phyloP scores from a whole-genome alignment of 305 asterid species.

The Lippia alba region DNA sequence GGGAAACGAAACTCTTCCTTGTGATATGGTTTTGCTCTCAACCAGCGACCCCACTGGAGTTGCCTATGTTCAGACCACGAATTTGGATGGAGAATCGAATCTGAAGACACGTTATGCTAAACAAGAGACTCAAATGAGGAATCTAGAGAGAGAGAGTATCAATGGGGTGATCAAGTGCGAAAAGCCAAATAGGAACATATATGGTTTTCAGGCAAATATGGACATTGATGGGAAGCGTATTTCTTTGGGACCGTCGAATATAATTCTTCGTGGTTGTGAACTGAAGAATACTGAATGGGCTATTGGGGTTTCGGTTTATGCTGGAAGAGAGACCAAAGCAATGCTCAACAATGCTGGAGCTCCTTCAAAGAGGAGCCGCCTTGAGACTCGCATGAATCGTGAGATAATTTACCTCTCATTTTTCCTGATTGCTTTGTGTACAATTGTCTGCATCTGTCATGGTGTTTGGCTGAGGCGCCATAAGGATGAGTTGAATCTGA shows the following conservation, averaged over 20 bases:
- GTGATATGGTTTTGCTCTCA: conserved; percentile 93
- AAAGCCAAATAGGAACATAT: conserved; percentile 92
- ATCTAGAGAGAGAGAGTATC: conserved; percentile 49
- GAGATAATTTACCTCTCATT: conserved; percentile 83
- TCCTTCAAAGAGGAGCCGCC: conserved; percentile 92
- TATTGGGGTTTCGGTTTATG: conserved; percentile 84
- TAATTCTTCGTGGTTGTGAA: conserved; percentile 93
- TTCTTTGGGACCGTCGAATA: conserved; percentile 95
- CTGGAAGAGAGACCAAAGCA: conserved; percentile 93
- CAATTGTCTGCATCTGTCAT: conserved; percentile 65
- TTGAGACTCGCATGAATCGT: conserved; percentile 85
- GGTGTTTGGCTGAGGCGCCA: conserved; percentile 89
- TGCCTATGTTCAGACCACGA: conserved; percentile 86
- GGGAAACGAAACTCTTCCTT: conserved; percentile 80
- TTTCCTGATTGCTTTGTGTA: conserved; percentile 69
- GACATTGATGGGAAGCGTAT: conserved; percentile 83
- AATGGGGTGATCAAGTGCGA: conserved; percentile 91
- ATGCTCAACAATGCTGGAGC: conserved; percentile 99
- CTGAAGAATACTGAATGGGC: conserved; percentile 94
- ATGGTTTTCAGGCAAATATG: conserved; percentile 89
- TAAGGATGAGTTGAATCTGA: conserved; percentile 67
- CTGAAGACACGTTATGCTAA: conserved; percentile 94
- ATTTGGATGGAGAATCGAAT: conserved; percentile 97
- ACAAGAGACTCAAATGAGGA: conserved; percentile 86
- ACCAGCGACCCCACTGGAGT: conserved; percentile 96